phyloP scores from a whole-genome alignment of 208 protist species.

The Leishmania tropica region DNA sequence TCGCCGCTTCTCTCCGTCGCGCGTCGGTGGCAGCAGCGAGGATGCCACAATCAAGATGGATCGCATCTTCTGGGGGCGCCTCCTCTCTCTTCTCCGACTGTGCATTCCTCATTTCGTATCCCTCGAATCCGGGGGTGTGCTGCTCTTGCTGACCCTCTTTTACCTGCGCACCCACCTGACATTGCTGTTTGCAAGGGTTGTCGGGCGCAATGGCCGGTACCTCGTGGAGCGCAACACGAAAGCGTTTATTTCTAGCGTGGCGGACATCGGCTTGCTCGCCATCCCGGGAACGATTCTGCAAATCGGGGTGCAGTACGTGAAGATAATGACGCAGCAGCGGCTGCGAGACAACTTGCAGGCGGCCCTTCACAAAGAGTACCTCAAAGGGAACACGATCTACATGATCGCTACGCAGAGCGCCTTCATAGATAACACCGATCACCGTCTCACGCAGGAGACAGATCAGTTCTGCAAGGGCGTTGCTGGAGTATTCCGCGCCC shows the following conservation, averaged over 20 bases:
- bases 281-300: slow-evolving; percentile 72
- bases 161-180: slow-evolving; percentile 53
- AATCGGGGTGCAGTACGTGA: slow-evolving; percentile 71
- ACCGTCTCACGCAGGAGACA: slow-evolving; percentile 77
- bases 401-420: slow-evolving; percentile 48
- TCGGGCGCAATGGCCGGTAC: slow-evolving; percentile 53
- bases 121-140: slow-evolving; percentile 46
- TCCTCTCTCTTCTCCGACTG: slow-evolving; percentile 60
- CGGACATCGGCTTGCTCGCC: slow-evolving; percentile 63
- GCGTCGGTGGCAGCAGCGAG: neutral
- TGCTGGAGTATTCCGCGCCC: slow-evolving; percentile 62
- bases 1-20: slow-evolving; percentile 8
- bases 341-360: slow-evolving; percentile 71
- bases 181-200: slow-evolving; percentile 54
- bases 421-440: slow-evolving; percentile 77
- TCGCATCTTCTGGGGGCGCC: slow-evolving; percentile 51
- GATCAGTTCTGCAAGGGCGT: slow-evolving; percentile 80
- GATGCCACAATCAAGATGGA: slow-evolving; percentile 42
- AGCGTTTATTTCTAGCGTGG: slow-evolving; percentile 63
- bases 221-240: slow-evolving; percentile 69
- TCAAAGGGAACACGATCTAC: slow-evolving; percentile 61
- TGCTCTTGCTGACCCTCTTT: slow-evolving; percentile 55
- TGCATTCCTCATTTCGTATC: slow-evolving; percentile 64
- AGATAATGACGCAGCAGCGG: slow-evolving; percentile 63
- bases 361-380: slow-evolving; percentile 69